These are phyloP conservation scores for Lactarius akahatsu DNA, from an alignment of 768 basidiomycete genomes.

Conservation along the genomic window DNA sequence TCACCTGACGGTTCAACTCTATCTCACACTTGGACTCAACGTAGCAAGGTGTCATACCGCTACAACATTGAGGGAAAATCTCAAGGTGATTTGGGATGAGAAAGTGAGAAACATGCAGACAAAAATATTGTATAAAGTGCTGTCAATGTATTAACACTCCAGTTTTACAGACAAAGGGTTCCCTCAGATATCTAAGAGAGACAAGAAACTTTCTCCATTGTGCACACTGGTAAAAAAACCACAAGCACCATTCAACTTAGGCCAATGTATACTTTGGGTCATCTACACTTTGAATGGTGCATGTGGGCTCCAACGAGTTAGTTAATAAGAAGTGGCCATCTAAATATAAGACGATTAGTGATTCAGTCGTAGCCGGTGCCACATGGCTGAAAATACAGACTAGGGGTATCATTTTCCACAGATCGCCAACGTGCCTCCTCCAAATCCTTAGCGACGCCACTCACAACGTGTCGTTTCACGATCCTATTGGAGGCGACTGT, in stretches of 20 bases:
- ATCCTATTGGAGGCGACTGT: conserved; percentile 58
- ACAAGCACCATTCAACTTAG: background rate
- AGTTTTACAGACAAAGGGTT: too few species aligned
- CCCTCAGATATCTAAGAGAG: too few species aligned
- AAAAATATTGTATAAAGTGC: too few species aligned
- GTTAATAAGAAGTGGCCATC: conserved; percentile 46
- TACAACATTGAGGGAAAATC: too few species aligned
- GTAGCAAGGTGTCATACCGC: too few species aligned
- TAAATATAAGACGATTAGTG: conserved; percentile 25
- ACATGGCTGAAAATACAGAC: conserved; percentile 41
- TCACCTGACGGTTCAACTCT: too few species aligned
- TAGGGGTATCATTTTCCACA: conserved; percentile 76
- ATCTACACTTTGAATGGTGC: conserved; percentile 43
- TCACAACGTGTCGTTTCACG: conserved; percentile 71
- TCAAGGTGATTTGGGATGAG: too few species aligned
- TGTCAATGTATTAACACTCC: too few species aligned
- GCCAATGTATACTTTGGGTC: conserved; percentile 37
- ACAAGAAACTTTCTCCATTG: too few species aligned
- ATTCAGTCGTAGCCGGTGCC: background rate
- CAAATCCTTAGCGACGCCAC: conserved; percentile 64
- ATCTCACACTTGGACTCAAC: too few species aligned
- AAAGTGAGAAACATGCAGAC: too few species aligned
- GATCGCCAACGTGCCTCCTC: conserved; percentile 70
- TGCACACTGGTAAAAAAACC: too few species aligned
- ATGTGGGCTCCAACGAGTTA: conserved; percentile 43